Percentiles rank a stretch among this genome's conserved stretches.
Evolutionary conservation across 2,329 filamentous ascomycete genomes (phyloP).

Genomic region (Tolypocladium nubicola): DNA sequence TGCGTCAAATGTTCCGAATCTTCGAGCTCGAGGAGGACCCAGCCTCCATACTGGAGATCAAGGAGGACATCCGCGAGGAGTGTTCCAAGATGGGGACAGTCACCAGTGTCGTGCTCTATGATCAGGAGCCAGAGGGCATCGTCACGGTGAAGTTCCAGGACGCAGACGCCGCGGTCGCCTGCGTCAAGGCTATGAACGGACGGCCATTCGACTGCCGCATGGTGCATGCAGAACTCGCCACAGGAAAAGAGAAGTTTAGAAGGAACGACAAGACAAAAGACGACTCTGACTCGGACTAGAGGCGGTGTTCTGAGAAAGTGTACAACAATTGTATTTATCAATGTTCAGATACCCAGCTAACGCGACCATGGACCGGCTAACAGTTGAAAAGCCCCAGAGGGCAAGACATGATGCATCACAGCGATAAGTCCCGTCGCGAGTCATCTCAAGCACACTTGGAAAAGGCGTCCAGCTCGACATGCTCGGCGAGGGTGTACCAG

Average conservation of each 20-base stretch:
- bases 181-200: conserved; percentile 67
- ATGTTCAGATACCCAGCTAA: conserved; percentile 2
- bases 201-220: conserved; percentile 65
- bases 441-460: not conserved
- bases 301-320: not conserved
- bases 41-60: conserved; percentile 76
- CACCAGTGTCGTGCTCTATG: conserved; percentile 84
- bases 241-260: conserved; percentile 62
- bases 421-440: not conserved
- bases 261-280: conserved; percentile 46
- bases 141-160: conserved; percentile 75
- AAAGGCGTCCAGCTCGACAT: conserved; percentile 22
- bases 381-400: not conserved
- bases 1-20: conserved; percentile 90
- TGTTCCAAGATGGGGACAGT: conserved; percentile 78
- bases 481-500: conserved; percentile 49
- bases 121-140: conserved; percentile 74
- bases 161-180: conserved; percentile 58
- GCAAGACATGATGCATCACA: not conserved
- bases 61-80: conserved; percentile 86
- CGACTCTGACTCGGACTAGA: conserved; percentile 25
- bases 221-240: conserved; percentile 61
- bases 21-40: conserved; percentile 78
- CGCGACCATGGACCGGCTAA: not conserved
- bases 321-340: not conserved